phyloP scores from a whole-genome alignment of 1,139 yeast genomes.

The Suhomyces coccinellae region DNA sequence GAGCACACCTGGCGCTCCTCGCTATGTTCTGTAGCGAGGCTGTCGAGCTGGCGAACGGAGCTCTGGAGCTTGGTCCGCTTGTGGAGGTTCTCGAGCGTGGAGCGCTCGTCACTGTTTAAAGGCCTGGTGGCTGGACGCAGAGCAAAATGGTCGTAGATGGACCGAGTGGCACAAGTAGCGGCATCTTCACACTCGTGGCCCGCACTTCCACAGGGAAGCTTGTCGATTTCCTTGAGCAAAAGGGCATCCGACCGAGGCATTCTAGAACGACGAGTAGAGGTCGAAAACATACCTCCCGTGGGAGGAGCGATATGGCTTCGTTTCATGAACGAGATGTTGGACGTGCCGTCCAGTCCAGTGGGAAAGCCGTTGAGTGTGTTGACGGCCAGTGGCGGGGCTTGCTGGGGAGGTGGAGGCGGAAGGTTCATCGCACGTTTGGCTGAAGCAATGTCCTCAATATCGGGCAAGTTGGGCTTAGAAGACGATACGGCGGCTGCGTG shows the following conservation, averaged over 20 bases:
- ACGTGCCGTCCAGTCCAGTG: background rate
- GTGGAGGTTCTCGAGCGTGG: slow-evolving; percentile 7
- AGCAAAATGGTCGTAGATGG: slow-evolving; percentile 5
- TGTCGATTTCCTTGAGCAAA: slow-evolving; percentile 2
- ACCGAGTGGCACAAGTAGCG: slow-evolving; percentile 5
- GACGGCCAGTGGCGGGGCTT: too few species aligned
- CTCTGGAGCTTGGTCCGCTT: slow-evolving; percentile 12
- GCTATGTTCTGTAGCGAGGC: slow-evolving; percentile 8
- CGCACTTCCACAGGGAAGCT: slow-evolving; percentile 7
- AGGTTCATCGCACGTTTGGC: too few species aligned
- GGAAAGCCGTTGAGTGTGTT: too few species aligned
- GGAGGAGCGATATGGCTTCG: background rate
- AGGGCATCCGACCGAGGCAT: background rate
- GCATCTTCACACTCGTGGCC: slow-evolving; percentile 1
- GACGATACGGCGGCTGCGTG: slow-evolving; percentile 6
- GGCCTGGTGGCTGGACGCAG: slow-evolving; percentile 2
- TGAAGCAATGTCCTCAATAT: slow-evolving; percentile 15
- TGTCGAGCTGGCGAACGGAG: slow-evolving; percentile 12
- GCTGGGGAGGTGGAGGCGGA: too few species aligned
- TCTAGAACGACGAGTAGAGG: background rate
- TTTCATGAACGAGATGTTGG: background rate
- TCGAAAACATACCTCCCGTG: slow-evolving; percentile 5
- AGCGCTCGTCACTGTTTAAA: slow-evolving; percentile 4
- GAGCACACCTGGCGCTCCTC: background rate
- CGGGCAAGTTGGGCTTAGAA: slow-evolving; percentile 8